Base-by-base conservation (phyloP, 108 stramenopile genomes). In the Cyclotella kingstonii region DNA sequence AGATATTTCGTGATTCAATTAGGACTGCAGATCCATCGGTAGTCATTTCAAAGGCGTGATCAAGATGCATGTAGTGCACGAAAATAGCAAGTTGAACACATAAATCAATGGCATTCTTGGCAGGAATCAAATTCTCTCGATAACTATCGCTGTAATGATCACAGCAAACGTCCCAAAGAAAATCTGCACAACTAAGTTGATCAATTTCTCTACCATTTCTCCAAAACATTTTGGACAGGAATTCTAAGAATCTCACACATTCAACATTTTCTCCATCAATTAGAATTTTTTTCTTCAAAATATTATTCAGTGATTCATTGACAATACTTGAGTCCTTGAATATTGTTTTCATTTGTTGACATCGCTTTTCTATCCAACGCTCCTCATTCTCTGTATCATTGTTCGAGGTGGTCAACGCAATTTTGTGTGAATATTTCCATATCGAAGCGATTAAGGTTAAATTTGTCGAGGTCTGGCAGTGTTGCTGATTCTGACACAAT, bases 61-160 rank as follows among this genome's bases (percentile, higher is more conserved):
- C 58, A 41, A 41, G 41, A 27, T 55, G 40, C 42, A 66, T 57
- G 28, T 66, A 65, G 46, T 74, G 73, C 0, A 47, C 42, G 7
- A 60, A 4, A 1, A 41, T 36, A 48, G 64, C 63, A 35, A 47
- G 29, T 12, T 66, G 38, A 34, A 65, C 47, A 30, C 59, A 66
- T 18, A 66, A 33, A 44, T 60, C 34, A 43, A 74, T 42, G 4
- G 66, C 26, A 60, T 54, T 47, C 21, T 46, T 26, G 3, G 68
- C 59, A 4, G 18, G 25, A n/a, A 70, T 18, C 19, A 12, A 18
- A 35, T 49, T 38, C 15, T 62, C 50, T 11, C 22, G 5, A 25
- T 2, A 1, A 14, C 10, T 49, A 5, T 48, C 33, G 25, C 10
- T 22, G 5, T 26, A 28, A 7, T 36, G 5, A 28, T 12, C 21